Percentiles rank a stretch among this genome's conserved stretches.
Evolutionary conservation across 371 early-diverging fungal species (phyloP).

Genomic region (Dichotomocladium elegans): DNA sequence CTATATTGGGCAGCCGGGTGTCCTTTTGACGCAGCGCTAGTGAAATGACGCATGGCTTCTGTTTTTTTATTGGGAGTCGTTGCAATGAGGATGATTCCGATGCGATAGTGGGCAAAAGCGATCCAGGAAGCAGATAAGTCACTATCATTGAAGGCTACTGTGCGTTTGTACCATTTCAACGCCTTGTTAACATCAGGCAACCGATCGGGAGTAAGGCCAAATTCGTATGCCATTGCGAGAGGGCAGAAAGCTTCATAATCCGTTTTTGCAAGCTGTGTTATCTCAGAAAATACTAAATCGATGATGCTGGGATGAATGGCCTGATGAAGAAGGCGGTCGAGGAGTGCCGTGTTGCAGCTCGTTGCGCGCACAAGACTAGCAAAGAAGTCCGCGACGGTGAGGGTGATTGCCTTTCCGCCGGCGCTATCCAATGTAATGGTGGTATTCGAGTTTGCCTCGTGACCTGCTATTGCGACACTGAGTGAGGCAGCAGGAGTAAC

Average conservation of each 20-base stretch:
- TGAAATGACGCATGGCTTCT: conserved; percentile 2
- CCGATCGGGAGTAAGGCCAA: conserved; percentile 3
- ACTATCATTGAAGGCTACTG: conserved; percentile 41
- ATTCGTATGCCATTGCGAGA: conserved; percentile 1
- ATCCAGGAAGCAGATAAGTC: not conserved
- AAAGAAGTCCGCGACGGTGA: conserved; percentile 3
- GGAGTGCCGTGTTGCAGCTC: not conserved
- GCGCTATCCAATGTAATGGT: not conserved
- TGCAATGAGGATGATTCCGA: not conserved
- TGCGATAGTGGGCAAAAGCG: conserved; percentile 6
- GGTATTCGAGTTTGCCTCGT: not conserved
- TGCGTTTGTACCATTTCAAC: conserved; percentile 96
- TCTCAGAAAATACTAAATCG: not conserved
- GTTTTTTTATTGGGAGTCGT: not conserved
- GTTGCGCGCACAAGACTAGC: conserved; percentile 1
- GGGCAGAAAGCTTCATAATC: not conserved
- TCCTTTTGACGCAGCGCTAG: conserved; percentile 11
- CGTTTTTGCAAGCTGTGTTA: not conserved
- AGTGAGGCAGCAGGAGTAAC: not conserved
- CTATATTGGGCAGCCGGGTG: conserved; percentile 30
- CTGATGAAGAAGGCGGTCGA: no score
- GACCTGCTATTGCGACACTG: not conserved
- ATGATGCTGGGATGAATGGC: not conserved
- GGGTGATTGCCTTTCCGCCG: not conserved
- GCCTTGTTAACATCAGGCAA: conserved; percentile 1